Evolutionary conservation across 106 monocot genomes (phyloP).

Genomic region (Amphibolis antarctica): DNA sequence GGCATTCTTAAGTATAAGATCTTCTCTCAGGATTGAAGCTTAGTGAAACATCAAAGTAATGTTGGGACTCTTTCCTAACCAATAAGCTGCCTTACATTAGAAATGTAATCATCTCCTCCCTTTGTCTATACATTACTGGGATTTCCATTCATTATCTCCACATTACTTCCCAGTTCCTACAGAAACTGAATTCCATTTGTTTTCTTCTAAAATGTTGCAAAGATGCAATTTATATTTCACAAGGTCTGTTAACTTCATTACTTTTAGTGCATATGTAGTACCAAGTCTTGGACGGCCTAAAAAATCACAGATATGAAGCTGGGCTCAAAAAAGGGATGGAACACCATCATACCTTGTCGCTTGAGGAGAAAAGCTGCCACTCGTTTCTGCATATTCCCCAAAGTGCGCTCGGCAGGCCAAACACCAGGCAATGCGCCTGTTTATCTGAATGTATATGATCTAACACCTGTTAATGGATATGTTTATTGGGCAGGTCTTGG

Average conservation of each 20-base stretch:
- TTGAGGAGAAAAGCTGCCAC: constrained; percentile 28
- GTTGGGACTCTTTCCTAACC: no score
- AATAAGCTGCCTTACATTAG: no score
- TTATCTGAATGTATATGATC: constrained; percentile 56
- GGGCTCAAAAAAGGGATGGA: constrained; percentile 41
- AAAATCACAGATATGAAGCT: constrained; percentile 26
- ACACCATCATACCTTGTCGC: constrained; percentile 26
- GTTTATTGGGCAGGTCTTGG: constrained; percentile 69
- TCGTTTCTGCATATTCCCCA: constrained; percentile 42
- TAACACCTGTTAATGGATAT: constrained; percentile 53
- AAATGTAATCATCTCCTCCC: no score
- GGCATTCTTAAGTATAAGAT: no score
- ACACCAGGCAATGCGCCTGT: constrained; percentile 45
- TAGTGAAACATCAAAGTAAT: no score
- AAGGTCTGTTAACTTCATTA: not conserved
- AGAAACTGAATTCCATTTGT: no score
- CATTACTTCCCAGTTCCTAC: no score
- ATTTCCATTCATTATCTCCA: no score
- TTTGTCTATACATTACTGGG: no score
- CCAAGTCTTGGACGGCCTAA: not conserved
- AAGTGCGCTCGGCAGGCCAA: constrained; percentile 38
- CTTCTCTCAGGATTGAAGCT: no score
- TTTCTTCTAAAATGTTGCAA: not conserved
- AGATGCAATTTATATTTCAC: not conserved
- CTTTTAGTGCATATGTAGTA: not conserved